Evolutionary conservation across 2,329 filamentous ascomycete species (phyloP).

Genomic region (Tolypocladium pustulatum): DNA sequence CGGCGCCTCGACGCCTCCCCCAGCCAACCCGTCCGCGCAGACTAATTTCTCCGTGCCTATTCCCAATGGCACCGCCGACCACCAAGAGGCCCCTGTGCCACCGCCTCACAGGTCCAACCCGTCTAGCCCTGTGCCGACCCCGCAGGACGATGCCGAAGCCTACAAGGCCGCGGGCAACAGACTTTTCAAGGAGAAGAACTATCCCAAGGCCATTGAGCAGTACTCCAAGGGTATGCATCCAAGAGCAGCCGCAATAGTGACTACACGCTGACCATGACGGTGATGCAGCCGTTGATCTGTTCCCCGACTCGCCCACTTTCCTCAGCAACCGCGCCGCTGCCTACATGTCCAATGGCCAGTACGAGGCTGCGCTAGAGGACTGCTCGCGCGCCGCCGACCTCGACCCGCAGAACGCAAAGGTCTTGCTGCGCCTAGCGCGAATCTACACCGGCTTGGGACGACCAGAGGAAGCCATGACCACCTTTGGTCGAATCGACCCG

Average conservation of each 20-base stretch:
- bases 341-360: slow-evolving; percentile 79
- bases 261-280: slow-evolving; percentile 7
- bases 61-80: slow-evolving; percentile 31
- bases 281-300: slow-evolving; percentile 63
- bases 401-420: slow-evolving; percentile 79
- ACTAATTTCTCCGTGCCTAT: slow-evolving; percentile 43
- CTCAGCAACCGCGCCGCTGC: slow-evolving; percentile 92
- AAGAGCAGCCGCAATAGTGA: not conserved
- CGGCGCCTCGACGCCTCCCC: slow-evolving; percentile 42
- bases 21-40: slow-evolving; percentile 28
- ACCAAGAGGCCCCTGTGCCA: slow-evolving; percentile 47
- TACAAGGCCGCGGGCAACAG: slow-evolving; percentile 94
- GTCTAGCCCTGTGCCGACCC: slow-evolving; percentile 43
- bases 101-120: slow-evolving; percentile 62
- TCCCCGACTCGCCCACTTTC: slow-evolving; percentile 79
- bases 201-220: slow-evolving; percentile 75
- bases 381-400: slow-evolving; percentile 72
- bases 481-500: slow-evolving; percentile 71
- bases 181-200: slow-evolving; percentile 93
- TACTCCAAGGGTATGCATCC: slow-evolving; percentile 74
- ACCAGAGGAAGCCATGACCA: slow-evolving; percentile 75
- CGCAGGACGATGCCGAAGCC: slow-evolving; percentile 69
- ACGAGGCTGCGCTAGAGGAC: slow-evolving; percentile 72
- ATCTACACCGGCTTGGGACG: slow-evolving; percentile 82
- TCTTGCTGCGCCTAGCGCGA: slow-evolving; percentile 75